Conservation (phyloP, 495 filamentous ascomycete genomes). For the Podospora pseudocomata region DNA sequence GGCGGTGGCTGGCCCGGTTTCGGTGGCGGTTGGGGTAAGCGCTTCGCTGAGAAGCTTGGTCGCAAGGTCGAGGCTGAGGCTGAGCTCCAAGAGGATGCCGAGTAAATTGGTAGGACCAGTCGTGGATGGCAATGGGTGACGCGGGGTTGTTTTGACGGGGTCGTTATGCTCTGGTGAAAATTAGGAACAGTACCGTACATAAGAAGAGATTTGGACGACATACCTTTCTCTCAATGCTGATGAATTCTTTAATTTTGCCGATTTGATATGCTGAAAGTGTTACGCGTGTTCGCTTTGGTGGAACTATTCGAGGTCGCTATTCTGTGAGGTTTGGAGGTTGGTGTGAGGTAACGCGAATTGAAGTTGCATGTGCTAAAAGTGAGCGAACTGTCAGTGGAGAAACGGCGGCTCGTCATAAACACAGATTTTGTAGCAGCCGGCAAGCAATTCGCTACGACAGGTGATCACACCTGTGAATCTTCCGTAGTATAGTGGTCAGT, state of each 20-base stretch:
- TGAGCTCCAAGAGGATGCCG: neutral
- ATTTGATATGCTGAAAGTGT: too few species aligned
- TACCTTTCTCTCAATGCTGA: neutral
- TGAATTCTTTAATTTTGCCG: too few species aligned
- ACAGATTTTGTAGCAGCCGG: neutral
- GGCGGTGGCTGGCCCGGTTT: conserved; percentile 12
- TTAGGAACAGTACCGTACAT: neutral
- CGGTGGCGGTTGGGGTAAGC: neutral
- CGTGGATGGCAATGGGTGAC: neutral
- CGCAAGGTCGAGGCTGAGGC: neutral
- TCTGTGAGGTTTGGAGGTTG: too few species aligned
- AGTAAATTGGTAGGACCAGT: neutral
- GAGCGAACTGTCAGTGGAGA: too few species aligned
- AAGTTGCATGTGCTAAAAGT: too few species aligned
- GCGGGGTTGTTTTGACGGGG: neutral
- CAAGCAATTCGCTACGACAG: neutral
- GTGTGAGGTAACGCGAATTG: too few species aligned
- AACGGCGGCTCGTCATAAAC: too few species aligned
- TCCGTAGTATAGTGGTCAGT: conserved; percentile 7
- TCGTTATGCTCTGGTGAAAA: neutral
- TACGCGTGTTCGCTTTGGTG: too few species aligned
- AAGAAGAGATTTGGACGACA: neutral
- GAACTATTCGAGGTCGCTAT: too few species aligned
- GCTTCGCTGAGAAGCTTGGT: conserved; percentile 1
- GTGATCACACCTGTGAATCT: conserved; percentile 3